Conservation (phyloP, 164 flowering plant species). For the Aristolochia contorta region DNA sequence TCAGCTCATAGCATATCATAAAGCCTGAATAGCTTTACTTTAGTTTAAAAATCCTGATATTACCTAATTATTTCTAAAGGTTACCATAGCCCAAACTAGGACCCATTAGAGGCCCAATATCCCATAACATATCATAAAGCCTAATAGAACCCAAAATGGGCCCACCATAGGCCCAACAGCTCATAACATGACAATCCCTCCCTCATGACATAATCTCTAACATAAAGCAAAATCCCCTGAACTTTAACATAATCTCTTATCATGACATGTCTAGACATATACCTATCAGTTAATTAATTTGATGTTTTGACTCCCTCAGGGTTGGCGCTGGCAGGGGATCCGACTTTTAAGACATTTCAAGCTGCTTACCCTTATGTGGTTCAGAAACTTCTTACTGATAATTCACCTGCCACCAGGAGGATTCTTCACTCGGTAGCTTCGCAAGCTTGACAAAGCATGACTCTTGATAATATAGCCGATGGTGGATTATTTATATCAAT, state of each 20-base stretch:
- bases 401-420: constrained; percentile 61
- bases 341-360: constrained; percentile 80
- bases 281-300: not conserved
- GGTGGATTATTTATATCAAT: not conserved
- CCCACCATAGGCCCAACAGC: not conserved
- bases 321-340: constrained; percentile 82
- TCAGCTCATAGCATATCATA: too few relatives aligned
- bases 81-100: too few relatives aligned
- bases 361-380: constrained; percentile 94
- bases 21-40: too few relatives aligned
- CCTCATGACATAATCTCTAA: not conserved
- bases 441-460: not conserved
- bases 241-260: not conserved
- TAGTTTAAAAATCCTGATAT: too few relatives aligned
- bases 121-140: too few relatives aligned
- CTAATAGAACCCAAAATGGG: too few relatives aligned
- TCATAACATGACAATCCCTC: not conserved
- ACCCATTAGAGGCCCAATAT: too few relatives aligned
- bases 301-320: constrained; percentile 31
- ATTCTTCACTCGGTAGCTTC: constrained; percentile 66
- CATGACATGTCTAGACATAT: not conserved
- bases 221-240: not conserved
- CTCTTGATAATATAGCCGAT: not conserved
- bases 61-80: too few relatives aligned
- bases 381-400: constrained; percentile 79